Conservation (phyloP, 1,284 basidiomycete genomes). For the Sanghuangporus weigelae region DNA sequence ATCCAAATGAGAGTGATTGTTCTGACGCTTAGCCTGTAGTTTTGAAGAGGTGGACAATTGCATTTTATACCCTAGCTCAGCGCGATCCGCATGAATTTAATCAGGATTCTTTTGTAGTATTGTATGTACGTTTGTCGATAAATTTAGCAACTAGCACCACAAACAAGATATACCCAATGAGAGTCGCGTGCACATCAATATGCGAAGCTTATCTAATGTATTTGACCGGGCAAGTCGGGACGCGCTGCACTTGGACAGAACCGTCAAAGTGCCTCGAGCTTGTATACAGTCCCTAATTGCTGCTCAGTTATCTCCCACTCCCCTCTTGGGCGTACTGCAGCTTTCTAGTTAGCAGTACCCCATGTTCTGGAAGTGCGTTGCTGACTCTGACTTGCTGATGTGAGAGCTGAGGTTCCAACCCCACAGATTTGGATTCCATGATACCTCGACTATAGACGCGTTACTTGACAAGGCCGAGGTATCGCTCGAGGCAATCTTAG, state of each 20-base stretch:
- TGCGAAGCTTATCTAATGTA: not conserved
- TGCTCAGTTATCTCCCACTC: constrained; percentile 9
- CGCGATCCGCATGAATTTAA: not conserved
- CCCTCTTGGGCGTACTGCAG: not conserved
- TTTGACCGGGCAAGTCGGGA: constrained; percentile 2
- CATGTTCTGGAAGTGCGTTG: constrained; percentile 41
- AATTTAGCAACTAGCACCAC: not conserved
- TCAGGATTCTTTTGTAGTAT: not conserved
- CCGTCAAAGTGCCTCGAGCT: constrained; percentile 8
- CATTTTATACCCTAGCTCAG: not conserved
- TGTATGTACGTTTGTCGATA: not conserved
- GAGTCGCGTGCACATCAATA: not conserved
- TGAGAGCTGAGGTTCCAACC: constrained; percentile 3
- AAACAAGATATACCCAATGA: not conserved
- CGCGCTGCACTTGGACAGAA: not conserved
- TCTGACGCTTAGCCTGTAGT: not conserved
- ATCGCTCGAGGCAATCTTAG: constrained; percentile 84
- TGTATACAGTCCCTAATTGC: not conserved
- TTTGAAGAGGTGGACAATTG: not conserved
- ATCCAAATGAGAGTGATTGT: not conserved
- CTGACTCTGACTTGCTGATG: not conserved
- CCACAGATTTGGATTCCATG: constrained; percentile 78
- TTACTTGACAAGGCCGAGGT: constrained; percentile 82
- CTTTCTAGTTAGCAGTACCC: constrained; percentile 1
- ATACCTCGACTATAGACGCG: constrained; percentile 77